Percentiles rank a stretch among this genome's conserved stretches.
Evolutionary conservation across 1,284 basidiomycete species (phyloP).

Genomic region (Anthracocystis setariae): DNA sequence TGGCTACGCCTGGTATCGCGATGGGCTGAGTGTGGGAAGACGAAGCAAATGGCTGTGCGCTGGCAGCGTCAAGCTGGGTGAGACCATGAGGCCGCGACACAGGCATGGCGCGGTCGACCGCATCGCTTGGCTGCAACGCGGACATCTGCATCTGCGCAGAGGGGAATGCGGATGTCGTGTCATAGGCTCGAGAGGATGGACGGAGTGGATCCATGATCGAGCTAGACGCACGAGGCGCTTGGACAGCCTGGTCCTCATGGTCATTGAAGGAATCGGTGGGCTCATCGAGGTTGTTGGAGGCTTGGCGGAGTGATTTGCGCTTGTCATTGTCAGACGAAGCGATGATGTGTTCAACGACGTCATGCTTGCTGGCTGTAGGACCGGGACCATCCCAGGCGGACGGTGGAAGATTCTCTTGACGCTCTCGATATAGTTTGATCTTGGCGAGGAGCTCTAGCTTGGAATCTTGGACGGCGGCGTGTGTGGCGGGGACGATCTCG

Average conservation of each 20-base stretch:
- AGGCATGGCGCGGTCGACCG: neutral
- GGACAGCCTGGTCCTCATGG: neutral
- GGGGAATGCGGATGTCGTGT: constrained; percentile 17
- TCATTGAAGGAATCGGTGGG: constrained; percentile 2
- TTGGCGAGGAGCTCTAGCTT: constrained; percentile 52
- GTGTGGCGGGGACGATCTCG: constrained; percentile 15
- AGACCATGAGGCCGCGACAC: neutral
- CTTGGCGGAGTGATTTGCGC: constrained; percentile 25
- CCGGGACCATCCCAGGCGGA: constrained; percentile 51
- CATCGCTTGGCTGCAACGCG: neutral
- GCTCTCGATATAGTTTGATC: constrained; percentile 61
- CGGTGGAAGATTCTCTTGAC: constrained; percentile 58
- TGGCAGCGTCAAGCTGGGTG: neutral
- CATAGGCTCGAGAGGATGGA: constrained; percentile 31
- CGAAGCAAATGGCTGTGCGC: neutral
- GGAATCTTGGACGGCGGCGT: constrained; percentile 5
- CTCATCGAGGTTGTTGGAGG: constrained; percentile 8
- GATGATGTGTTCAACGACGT: constrained; percentile 49
- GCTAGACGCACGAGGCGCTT: neutral
- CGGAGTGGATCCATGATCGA: constrained; percentile 31
- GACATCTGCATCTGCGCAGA: constrained; percentile 1
- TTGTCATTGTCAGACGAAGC: constrained; percentile 23
- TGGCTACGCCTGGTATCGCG: neutral
- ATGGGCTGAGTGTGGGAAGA: neutral
- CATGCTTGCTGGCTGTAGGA: constrained; percentile 43